Evolutionary conservation across 1,139 yeast species (phyloP), one percentile per base, ranked within the genome.

Genomic region (Geotrichum histeridarum): DNA sequence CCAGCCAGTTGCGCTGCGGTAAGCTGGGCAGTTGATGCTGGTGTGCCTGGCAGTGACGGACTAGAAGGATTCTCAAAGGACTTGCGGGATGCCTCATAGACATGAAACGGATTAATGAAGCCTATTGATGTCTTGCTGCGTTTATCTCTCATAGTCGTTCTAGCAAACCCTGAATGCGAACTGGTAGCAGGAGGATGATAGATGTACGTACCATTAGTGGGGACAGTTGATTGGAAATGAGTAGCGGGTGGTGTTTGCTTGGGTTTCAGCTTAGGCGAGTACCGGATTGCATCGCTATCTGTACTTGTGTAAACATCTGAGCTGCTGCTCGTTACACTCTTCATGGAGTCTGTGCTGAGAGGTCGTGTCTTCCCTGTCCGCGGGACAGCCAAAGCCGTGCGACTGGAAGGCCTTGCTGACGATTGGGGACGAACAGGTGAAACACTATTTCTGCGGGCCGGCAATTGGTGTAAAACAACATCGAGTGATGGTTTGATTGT

Each of bases 1-100:
- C 55, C 14, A 4, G 55, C 55, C 17, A 48, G 46, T 15, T 48
- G 15, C 1, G 55, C 55, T 11, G 55, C 55, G 2, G 49, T 43
- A 5, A 53, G 45, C 11, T 52, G 55, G 4, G 44, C 49, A 17
- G 48, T 35, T 4, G n/a, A 11, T 11, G 33, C 32, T 15, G 27
- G 42, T 11, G 49, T 35, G 1, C 33, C 8, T 22, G 41, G 41
- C 22, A 18, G 42, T 6, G 49, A 45, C 5, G 8, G 12, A 22
- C 33, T 11, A 27, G 33, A 32, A 22, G 22, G 44, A 8, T 39
- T 30, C 17, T 39, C 30, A 15, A 17, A 15, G 3, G 42, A 17
- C 17, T 37, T 33, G 7, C 44, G 33, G 4, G 39, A 31, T 3
- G 44, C 33, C 27, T 46, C 33, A 11, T 48, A 15, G 27, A 14